Base-by-base conservation (phyloP, 1,139 yeast genomes). In the Suhomyces panamericanus region DNA sequence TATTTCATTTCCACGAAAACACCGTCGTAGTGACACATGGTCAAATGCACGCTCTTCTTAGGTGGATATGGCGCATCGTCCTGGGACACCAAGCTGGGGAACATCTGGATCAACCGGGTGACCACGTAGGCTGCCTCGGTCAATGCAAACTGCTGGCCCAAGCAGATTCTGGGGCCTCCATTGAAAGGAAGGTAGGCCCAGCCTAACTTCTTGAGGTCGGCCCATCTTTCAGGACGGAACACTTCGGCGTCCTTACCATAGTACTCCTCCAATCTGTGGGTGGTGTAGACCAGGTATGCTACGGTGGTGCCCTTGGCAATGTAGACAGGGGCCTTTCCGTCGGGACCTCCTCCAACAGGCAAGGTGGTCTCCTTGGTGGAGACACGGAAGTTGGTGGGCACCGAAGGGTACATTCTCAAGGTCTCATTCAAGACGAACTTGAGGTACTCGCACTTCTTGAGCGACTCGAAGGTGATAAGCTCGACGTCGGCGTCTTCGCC, bases 71-170 rank as follows among this genome's bases (percentile, higher is more conserved):
- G 57, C 6, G 50, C 42, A 7, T 32, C 39, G 42, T 64, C 71
- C 39, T 49, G 61, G 38, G 57, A 49, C 4, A 51, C 53, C 46
- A 70, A 57, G 46, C 63, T 59, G n/a, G 70, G 66, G 56, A 66
- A 70, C 60, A 63, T 56, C 60, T 67, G 55, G 44, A 56, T 22
- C 52, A 58, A 49, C 61, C 69, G 57, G n/a, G 55, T 60, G 35
- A 58, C 47, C 13, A 65, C 56, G 47, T 67, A 72, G 2, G 71
- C 63, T 10, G 75, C 74, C 55, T 72, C 77, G 13, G 77, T 72
- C 40, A 72, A 64, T 8, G 77, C 77, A 63, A 70, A 72, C 51
- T 72, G 77, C 52, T 72, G 77, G 17, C 76, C 77, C 52, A 72
- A 64, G 50, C 76, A 70, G 33, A 71, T 67, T 52, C 77, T 59